Percentiles rank a stretch among this genome's conserved stretches.
Evolutionary conservation across 2,329 filamentous ascomycete species (phyloP).

Genomic region (Verticillium zaregamsianum): DNA sequence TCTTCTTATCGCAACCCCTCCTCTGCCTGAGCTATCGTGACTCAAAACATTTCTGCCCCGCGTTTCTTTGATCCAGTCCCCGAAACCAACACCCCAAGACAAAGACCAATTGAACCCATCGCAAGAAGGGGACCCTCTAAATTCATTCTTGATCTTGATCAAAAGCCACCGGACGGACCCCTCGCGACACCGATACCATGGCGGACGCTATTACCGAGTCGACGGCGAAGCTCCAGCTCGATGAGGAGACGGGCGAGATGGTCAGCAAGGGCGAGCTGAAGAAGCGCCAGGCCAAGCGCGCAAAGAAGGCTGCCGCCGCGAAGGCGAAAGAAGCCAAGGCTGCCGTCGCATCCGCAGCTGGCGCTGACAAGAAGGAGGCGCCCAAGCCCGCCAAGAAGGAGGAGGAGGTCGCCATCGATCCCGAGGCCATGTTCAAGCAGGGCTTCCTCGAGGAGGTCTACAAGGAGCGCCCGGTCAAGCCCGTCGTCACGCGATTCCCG

Average conservation of each 20-base stretch:
- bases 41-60: not conserved
- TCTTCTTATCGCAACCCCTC: not conserved
- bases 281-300: conserved; percentile 55
- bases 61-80: not conserved
- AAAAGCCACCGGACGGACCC: not conserved
- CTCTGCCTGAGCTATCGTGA: not conserved
- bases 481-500: conserved; percentile 69
- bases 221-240: conserved; percentile 55
- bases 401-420: conserved; percentile 42
- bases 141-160: not conserved
- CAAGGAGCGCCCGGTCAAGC: conserved; percentile 58
- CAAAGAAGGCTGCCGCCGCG: conserved; percentile 50
- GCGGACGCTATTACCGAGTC: conserved; percentile 42
- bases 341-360: conserved; percentile 23
- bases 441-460: conserved; percentile 73
- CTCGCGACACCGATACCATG: conserved; percentile 27
- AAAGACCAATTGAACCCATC: not conserved
- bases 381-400: conserved; percentile 36
- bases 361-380: conserved; percentile 19
- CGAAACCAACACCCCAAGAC: not conserved
- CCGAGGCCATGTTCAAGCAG: conserved; percentile 72
- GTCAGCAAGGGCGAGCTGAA: conserved; percentile 61
- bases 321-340: conserved; percentile 42
- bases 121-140: not conserved
- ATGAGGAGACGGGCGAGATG: conserved; percentile 63